Evolutionary conservation across 192 early-diverging fungal species (phyloP).

Genomic region (Umbelopsis sp.): DNA sequence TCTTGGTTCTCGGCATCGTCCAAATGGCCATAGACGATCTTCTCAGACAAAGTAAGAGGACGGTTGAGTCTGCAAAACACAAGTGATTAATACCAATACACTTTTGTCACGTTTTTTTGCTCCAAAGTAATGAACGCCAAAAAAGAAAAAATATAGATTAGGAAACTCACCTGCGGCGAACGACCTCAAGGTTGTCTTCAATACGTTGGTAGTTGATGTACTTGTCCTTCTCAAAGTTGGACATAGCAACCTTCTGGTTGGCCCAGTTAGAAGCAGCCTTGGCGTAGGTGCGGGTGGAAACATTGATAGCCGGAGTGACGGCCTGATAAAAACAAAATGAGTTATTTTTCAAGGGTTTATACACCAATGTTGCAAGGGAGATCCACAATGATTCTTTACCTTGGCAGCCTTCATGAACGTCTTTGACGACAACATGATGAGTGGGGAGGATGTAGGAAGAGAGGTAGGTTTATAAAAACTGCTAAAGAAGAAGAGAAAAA

Average conservation of each 20-base stretch:
- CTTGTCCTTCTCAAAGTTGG: constrained; percentile 88
- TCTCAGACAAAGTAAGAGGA: constrained; percentile 95
- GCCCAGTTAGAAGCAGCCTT: constrained; percentile 51
- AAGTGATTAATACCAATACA: constrained; percentile 5
- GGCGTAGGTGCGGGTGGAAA: constrained; percentile 54
- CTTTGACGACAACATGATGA: constrained; percentile 39
- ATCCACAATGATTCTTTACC: constrained; percentile 20
- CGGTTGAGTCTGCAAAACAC: constrained; percentile 70
- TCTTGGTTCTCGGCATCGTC: constrained; percentile 95
- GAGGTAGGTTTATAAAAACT: constrained; percentile 6
- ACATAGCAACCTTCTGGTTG: constrained; percentile 85
- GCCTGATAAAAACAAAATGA: constrained; percentile 25
- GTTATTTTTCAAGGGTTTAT: not conserved
- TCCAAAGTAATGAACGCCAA: too few species aligned
- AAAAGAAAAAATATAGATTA: too few species aligned
- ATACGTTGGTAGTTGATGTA: constrained; percentile 98
- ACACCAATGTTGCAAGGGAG: not conserved
- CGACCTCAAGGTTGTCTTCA: constrained; percentile 92
- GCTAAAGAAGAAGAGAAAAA: constrained; percentile 21
- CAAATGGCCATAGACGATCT: constrained; percentile 98
- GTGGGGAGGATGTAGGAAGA: constrained; percentile 5
- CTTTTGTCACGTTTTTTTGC: not conserved
- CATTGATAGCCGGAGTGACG: constrained; percentile 30
- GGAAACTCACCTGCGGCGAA: constrained; percentile 79
- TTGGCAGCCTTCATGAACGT: constrained; percentile 40